Base-by-base conservation (phyloP, 2,329 filamentous ascomycete species). In the Akanthomyces dipterigenus region DNA sequence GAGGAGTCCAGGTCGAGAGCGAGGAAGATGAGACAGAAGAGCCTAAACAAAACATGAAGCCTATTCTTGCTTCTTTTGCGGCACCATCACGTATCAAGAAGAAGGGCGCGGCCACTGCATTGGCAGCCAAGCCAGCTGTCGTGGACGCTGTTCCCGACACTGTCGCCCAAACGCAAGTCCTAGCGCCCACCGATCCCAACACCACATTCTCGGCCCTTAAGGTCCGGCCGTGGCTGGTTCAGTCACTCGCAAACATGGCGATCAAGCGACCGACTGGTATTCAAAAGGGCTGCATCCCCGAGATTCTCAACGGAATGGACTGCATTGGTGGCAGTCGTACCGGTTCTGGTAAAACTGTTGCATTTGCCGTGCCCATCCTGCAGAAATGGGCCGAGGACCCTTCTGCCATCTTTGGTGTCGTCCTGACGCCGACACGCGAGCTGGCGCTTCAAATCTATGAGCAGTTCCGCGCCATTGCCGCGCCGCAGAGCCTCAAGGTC, bases 311-410 rank as follows among this genome's bases (percentile, higher is more conserved):
- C 67, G 95, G 95, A 6, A 84, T 90, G 68, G 93, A 99, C 76
- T 97, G 92, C 71, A 97, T 99, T 68, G 95, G 95, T 70, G 93
- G 93, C 42, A 96, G 91, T 70, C 84, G 92, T 64, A 99, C 95
- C 0, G 95, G 95, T 79, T 97, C 93, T 14, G 95, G 95, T 76
- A 99, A 99, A 78, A 99, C 95, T 3, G 88, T 98, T 48, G 93
- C 95, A 1, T 99, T 99, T 74, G 90, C 93, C 1, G 91, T 93
- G 11, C 95, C 95, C 0, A 96, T 99, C 63, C 78, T 99, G 65
- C 93, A 98, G 72, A 89, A 88, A 74, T 98, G 93, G 92, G 87
- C 93, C 2, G 84, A 92, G 70, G 93, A 99, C 76, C 95, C 95
- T 1, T 88, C 88, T 63, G 95, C 91, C 48, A 93, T 98, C 68